phyloP scores from a whole-genome alignment of 345 rosid genomes.

The Ailanthus altissimus region DNA sequence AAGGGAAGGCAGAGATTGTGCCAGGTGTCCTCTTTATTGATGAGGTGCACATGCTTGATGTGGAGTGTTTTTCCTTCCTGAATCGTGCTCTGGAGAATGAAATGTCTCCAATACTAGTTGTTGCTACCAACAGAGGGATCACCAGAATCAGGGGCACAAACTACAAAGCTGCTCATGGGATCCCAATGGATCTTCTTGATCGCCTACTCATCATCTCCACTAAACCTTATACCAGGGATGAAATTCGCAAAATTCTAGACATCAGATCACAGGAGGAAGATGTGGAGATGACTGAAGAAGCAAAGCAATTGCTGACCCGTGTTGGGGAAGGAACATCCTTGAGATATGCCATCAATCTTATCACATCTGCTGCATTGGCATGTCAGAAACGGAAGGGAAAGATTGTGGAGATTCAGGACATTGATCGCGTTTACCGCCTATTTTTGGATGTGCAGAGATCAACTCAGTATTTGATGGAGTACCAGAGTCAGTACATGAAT shows the following conservation, averaged over 20 bases:
- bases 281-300: slow-evolving; percentile 82
- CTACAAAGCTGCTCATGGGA: slow-evolving; percentile 93
- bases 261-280: slow-evolving; percentile 96
- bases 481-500: slow-evolving; percentile 81
- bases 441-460: slow-evolving; percentile 95
- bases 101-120: slow-evolving; percentile 94
- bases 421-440: slow-evolving; percentile 68
- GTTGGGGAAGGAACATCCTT: slow-evolving; percentile 86
- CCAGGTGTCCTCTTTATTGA: slow-evolving; percentile 97
- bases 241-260: slow-evolving; percentile 76
- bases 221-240: slow-evolving; percentile 76
- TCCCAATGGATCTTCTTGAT: slow-evolving; percentile 93
- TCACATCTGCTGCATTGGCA: slow-evolving; percentile 74
- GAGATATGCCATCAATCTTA: slow-evolving; percentile 91
- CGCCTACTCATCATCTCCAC: slow-evolving; percentile 87
- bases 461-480: slow-evolving; percentile 87
- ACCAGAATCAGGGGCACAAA: slow-evolving; percentile 89
- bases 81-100: slow-evolving; percentile 96
- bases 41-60: slow-evolving; percentile 98
- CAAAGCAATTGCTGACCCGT: slow-evolving; percentile 71
- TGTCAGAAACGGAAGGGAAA: slow-evolving; percentile 87
- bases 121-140: slow-evolving; percentile 92
- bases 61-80: slow-evolving; percentile 96
- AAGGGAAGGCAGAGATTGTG: slow-evolving; percentile 94
- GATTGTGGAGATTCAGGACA: slow-evolving; percentile 71